These are phyloP conservation scores for Eucommia ulmoides DNA, from an alignment of 257 asterid species.

Conservation along the genomic window DNA sequence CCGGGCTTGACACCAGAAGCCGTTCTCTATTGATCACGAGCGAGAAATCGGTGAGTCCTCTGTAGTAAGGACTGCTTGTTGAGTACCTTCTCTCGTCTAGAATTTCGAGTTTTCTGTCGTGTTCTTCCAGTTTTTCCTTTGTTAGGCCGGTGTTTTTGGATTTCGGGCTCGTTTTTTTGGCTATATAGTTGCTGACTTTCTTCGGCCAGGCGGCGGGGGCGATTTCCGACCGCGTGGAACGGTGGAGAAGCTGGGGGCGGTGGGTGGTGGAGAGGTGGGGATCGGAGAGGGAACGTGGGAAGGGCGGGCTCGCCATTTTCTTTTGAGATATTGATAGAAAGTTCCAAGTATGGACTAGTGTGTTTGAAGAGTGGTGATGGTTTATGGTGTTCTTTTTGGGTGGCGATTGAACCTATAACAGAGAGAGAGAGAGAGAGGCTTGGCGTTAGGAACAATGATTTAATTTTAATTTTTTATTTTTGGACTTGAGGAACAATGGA, in stretches of 20 bases:
- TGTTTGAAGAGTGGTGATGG: too few species aligned
- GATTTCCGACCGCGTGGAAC: constrained; percentile 28
- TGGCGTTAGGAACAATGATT: too few species aligned
- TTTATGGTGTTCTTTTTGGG: too few species aligned
- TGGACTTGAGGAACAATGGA: too few species aligned
- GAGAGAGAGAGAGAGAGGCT: too few species aligned
- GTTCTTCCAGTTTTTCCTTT: constrained; percentile 30
- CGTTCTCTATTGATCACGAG: constrained; percentile 34
- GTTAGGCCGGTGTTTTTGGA: constrained; percentile 25
- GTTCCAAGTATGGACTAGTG: too few species aligned
- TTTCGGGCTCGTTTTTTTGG: constrained; percentile 11
- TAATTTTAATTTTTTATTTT: too few species aligned
- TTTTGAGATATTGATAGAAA: constrained; percentile 12
- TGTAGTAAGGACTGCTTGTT: constrained; percentile 57
- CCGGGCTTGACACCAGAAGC: constrained; percentile 29
- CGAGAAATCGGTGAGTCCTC: constrained; percentile 46
- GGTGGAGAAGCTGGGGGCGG: constrained; percentile 22
- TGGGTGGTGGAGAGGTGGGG: constrained; percentile 30
- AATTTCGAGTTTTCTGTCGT: constrained; percentile 33
- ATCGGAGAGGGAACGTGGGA: constrained; percentile 48
- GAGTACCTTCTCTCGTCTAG: constrained; percentile 30
- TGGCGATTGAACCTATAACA: too few species aligned
- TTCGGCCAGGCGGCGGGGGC: constrained; percentile 36
- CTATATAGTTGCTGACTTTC: constrained; percentile 16
- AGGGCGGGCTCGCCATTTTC: constrained; percentile 46